These are phyloP conservation scores for Aspergillus persii DNA, from an alignment of 2,329 filamentous ascomycete species.

Conservation along the genomic window DNA sequence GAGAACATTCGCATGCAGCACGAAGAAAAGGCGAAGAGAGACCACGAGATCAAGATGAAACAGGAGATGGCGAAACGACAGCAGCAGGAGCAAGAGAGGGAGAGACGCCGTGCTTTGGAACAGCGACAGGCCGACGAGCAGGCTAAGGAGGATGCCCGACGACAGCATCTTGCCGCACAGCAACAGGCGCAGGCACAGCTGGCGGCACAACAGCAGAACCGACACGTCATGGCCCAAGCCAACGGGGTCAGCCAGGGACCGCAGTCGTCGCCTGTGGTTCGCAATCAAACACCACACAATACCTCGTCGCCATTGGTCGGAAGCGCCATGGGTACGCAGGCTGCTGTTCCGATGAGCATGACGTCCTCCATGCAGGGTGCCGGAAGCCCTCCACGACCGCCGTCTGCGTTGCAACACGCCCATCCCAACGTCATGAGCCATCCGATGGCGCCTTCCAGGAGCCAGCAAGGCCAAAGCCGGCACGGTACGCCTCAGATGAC, in stretches of 20 bases:
- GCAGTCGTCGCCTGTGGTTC: conserved; percentile 48
- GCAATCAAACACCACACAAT: conserved; percentile 47
- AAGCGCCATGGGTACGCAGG: conserved; percentile 38
- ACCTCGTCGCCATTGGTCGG: conserved; percentile 46
- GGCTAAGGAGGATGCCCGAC: conserved; percentile 38
- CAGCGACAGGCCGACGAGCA: conserved; percentile 46
- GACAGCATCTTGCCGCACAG: conserved; percentile 45
- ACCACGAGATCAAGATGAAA: conserved; percentile 48
- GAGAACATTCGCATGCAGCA: conserved; percentile 78
- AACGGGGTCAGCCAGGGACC: conserved; percentile 42
- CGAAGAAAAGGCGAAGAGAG: conserved; percentile 61
- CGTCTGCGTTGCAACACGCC: conserved; percentile 47
- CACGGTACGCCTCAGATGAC: conserved; percentile 50
- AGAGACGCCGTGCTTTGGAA: conserved; percentile 47
- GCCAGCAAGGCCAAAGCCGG: conserved; percentile 47
- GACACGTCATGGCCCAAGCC: conserved; percentile 50
- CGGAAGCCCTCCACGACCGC: conserved; percentile 46
- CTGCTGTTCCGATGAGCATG: conserved; percentile 45
- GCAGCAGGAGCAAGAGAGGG: conserved; percentile 48
- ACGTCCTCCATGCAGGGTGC: conserved; percentile 46
- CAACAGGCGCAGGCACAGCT: conserved; percentile 47
- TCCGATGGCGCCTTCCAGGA: conserved; percentile 45
- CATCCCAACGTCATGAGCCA: conserved; percentile 47
- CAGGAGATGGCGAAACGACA: conserved; percentile 51
- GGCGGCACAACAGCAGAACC: conserved; percentile 48